Conservation (phyloP, 108 stramenopile genomes). For the Fragilaria crotonensis region DNA sequence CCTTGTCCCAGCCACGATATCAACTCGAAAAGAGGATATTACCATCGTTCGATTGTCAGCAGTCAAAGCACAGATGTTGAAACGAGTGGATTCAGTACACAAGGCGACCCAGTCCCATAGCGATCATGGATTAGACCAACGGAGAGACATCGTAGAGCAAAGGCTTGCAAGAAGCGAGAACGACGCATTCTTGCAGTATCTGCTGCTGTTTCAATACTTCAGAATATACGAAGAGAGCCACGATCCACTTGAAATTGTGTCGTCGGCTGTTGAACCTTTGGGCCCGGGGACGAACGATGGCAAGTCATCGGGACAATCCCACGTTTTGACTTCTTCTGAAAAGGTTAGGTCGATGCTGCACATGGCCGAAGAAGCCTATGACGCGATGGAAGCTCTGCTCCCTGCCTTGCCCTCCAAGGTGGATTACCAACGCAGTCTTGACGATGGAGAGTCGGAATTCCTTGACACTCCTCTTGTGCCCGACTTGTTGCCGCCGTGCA, state of each 20-base stretch:
- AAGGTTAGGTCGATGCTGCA: neutral
- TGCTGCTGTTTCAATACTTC: slow-evolving; percentile 39
- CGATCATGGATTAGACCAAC: too few species aligned
- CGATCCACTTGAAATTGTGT: too few species aligned
- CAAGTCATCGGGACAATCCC: neutral
- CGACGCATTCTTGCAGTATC: slow-evolving; percentile 36
- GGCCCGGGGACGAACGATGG: slow-evolving; percentile 3
- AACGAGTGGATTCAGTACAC: slow-evolving; percentile 6
- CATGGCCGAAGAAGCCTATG: slow-evolving; percentile 6
- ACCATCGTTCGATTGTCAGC: slow-evolving; percentile 12
- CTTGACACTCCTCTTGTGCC: slow-evolving; percentile 12
- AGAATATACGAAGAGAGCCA: too few species aligned
- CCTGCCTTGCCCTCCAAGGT: too few species aligned
- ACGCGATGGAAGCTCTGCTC: neutral
- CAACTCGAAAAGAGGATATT: neutral
- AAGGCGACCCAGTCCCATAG: neutral
- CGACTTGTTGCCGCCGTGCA: slow-evolving; percentile 48
- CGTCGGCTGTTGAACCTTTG: too few species aligned
- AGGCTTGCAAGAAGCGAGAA: too few species aligned
- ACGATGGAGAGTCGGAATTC: neutral
- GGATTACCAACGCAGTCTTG: neutral
- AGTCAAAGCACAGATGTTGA: slow-evolving; percentile 22
- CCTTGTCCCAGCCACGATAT: neutral
- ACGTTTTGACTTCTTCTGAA: neutral
- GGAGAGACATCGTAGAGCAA: too few species aligned